Evolutionary conservation across 805 yeast species (phyloP).

Genomic region (Saturnispora galanensis): DNA sequence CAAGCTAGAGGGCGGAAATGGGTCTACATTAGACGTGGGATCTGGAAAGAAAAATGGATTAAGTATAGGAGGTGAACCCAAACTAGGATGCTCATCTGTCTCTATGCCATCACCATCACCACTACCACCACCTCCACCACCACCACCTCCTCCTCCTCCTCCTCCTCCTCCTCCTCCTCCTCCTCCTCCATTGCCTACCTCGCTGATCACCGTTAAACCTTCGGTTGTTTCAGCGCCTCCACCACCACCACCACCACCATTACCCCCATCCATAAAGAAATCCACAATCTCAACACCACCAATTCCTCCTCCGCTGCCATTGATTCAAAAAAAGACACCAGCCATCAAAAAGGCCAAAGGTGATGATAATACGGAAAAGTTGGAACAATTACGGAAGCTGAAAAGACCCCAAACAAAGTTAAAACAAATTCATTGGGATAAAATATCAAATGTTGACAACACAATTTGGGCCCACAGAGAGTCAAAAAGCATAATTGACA

Average conservation of each 20-base stretch:
- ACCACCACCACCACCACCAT: slow-evolving; percentile 9
- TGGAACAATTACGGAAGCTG: slow-evolving; percentile 8
- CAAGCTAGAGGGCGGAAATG: slow-evolving; percentile 14
- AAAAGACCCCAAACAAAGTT: slow-evolving; percentile 32
- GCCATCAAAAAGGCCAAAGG: background rate
- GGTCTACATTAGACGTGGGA: slow-evolving; percentile 10
- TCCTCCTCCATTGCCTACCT: slow-evolving; percentile 7
- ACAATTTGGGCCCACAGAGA: slow-evolving; percentile 55
- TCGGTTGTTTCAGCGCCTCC: background rate
- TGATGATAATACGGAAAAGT: slow-evolving; percentile 9
- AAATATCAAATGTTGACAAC: slow-evolving; percentile 44
- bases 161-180: slow-evolving; percentile 26
- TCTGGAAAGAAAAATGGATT: slow-evolving; percentile 7
- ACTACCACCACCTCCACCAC: too few relatives aligned
- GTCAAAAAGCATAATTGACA: slow-evolving; percentile 31
- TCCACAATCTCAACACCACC: slow-evolving; percentile 4
- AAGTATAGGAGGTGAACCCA: slow-evolving; percentile 21
- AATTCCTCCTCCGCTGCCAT: slow-evolving; percentile 11
- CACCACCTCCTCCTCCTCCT: too few relatives aligned
- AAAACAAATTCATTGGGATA: slow-evolving; percentile 81
- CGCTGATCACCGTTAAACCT: background rate
- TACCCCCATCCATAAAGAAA: slow-evolving; percentile 7
- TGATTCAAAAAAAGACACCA: background rate
- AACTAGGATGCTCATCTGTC: slow-evolving; percentile 3
- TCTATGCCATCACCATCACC: slow-evolving; percentile 19